Evolutionary conservation across 148 eudicot genomes (phyloP).

Genomic region (Cornus suecica): DNA sequence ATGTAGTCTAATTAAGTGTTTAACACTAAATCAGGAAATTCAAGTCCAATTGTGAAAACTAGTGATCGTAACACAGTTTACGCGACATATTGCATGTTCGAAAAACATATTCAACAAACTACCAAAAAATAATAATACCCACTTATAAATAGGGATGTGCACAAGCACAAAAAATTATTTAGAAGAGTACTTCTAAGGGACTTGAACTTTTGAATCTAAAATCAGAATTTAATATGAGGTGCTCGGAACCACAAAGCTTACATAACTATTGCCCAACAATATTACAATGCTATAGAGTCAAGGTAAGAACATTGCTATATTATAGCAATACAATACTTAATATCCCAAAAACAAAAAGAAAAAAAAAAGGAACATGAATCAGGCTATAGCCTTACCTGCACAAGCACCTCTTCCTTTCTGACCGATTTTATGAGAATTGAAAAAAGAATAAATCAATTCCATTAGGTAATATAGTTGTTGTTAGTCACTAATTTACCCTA

Average conservation of each 20-base stretch:
- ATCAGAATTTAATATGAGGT: background rate
- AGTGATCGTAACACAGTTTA: too few relatives aligned
- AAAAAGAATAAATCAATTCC: constrained; percentile 89
- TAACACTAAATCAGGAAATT: too few relatives aligned
- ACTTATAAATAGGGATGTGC: background rate
- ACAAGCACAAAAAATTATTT: background rate
- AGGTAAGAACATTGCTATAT: too few relatives aligned
- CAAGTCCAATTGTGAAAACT: too few relatives aligned
- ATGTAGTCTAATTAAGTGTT: too few relatives aligned
- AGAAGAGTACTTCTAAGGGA: background rate
- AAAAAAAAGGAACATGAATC: too few relatives aligned
- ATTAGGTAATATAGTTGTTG: constrained; percentile 73
- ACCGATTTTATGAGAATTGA: constrained; percentile 81
- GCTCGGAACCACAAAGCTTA: background rate
- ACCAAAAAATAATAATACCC: background rate
- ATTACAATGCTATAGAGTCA: too few relatives aligned
- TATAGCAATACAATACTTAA: too few relatives aligned
- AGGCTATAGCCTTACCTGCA: too few relatives aligned
- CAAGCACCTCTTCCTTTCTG: constrained; percentile 67
- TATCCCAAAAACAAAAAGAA: too few relatives aligned
- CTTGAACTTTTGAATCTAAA: background rate
- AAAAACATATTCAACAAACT: too few relatives aligned
- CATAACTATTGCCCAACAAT: background rate
- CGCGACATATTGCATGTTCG: background rate
- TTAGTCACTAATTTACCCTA: too few relatives aligned